Evolutionary conservation across 345 rosid species (phyloP).

Genomic region (Conringia planisiliqua): DNA sequence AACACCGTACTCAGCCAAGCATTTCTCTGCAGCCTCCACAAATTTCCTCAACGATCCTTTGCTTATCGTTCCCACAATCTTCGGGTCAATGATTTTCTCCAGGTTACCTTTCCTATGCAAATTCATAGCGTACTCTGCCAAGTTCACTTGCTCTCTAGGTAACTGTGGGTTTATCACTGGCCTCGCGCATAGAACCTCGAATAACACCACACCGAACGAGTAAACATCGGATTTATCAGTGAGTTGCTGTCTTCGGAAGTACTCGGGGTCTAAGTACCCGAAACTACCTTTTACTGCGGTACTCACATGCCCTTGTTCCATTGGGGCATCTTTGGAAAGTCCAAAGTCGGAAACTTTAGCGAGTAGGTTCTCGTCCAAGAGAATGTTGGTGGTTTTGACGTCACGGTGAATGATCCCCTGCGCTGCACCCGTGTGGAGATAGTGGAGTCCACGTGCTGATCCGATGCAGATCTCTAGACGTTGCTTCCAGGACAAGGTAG

Average conservation of each 20-base stretch:
- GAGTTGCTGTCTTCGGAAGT: constrained; percentile 78
- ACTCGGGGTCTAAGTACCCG: constrained; percentile 82
- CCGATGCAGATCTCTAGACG: constrained; percentile 81
- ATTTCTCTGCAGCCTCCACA: constrained; percentile 82
- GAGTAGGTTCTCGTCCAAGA: constrained; percentile 71
- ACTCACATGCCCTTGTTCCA: constrained; percentile 73
- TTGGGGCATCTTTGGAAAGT: constrained; percentile 66
- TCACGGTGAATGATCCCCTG: constrained; percentile 83
- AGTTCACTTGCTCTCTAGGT: constrained; percentile 68
- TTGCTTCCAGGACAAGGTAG: constrained; percentile 73
- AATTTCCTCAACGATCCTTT: constrained; percentile 55
- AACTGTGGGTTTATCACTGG: constrained; percentile 58
- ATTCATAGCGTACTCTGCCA: constrained; percentile 83
- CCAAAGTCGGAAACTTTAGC: constrained; percentile 87
- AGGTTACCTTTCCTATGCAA: constrained; percentile 58
- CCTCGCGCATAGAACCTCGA: constrained; percentile 77
- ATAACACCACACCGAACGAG: constrained; percentile 83
- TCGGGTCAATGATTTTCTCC: constrained; percentile 61
- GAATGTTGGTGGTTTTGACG: constrained; percentile 83
- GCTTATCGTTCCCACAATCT: constrained; percentile 43
- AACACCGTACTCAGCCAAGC: constrained; percentile 75
- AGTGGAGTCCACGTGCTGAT: constrained; percentile 77
- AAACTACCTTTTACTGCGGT: constrained; percentile 91
- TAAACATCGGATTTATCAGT: constrained; percentile 87
- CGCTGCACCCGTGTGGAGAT: constrained; percentile 75